phyloP scores from a whole-genome alignment of 352 stramenopile genomes.

The Pythium graminicola region DNA sequence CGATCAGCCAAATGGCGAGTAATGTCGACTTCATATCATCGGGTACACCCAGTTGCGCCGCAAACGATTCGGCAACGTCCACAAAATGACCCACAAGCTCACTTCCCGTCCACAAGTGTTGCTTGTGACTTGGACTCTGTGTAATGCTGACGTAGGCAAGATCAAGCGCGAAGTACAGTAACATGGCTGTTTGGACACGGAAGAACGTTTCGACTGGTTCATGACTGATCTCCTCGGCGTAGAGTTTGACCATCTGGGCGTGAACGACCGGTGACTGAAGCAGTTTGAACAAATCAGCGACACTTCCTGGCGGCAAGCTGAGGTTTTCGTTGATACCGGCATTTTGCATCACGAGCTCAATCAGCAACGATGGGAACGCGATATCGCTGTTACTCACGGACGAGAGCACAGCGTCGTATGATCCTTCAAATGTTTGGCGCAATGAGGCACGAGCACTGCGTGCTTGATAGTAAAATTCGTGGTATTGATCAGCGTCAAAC shows the following conservation, averaged over 20 bases:
- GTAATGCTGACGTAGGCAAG: constrained; percentile 49
- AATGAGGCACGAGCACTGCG: constrained; percentile 43
- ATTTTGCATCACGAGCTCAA: constrained; percentile 74
- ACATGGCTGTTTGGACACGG: constrained; percentile 56
- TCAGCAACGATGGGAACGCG: constrained; percentile 52
- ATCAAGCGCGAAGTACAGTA: constrained; percentile 79
- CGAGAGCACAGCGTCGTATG: constrained; percentile 48
- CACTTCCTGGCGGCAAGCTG: constrained; percentile 16
- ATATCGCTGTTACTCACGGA: constrained; percentile 41
- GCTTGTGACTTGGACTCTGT: constrained; percentile 3
- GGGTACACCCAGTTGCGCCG: constrained; percentile 59
- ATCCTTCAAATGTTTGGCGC: constrained; percentile 61
- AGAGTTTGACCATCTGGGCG: constrained; percentile 52
- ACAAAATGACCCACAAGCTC: constrained; percentile 61
- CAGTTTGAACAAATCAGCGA: constrained; percentile 40
- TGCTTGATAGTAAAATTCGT: constrained; percentile 64
- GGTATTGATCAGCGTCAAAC: constrained; percentile 41
- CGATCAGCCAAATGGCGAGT: constrained; percentile 69
- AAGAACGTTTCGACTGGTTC: constrained; percentile 76
- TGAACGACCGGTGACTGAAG: constrained; percentile 39
- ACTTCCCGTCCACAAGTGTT: constrained; percentile 38
- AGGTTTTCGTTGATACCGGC: constrained; percentile 43
- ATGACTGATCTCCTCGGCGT: constrained; percentile 53
- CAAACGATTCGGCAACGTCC: constrained; percentile 58
- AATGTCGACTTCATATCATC: constrained; percentile 82